These are phyloP conservation scores for Arachis hypogaea DNA, from an alignment of 306 rosid species.

Conservation along the genomic window DNA sequence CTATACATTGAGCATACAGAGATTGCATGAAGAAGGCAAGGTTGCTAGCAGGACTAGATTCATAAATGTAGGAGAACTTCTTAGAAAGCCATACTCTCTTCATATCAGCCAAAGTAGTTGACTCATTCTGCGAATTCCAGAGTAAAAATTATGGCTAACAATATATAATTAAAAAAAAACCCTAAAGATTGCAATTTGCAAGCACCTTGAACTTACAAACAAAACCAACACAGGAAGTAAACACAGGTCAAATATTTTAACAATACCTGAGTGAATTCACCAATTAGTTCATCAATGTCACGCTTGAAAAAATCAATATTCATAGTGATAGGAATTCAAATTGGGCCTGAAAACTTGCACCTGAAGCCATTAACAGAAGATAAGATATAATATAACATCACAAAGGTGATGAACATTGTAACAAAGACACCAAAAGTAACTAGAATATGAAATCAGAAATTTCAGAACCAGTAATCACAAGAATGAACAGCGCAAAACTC, in stretches of 20 bases:
- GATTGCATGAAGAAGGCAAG: conserved; percentile 91
- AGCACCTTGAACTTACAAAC: not conserved
- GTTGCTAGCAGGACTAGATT: conserved; percentile 71
- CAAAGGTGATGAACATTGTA: not conserved
- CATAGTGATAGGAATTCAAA: conserved; percentile 45
- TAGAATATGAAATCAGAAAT: not conserved
- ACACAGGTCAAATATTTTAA: not conserved
- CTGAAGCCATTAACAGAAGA: not conserved
- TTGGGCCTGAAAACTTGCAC: conserved; percentile 16
- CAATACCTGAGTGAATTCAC: conserved; percentile 60
- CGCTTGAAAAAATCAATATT: conserved; percentile 53
- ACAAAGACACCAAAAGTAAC: conserved; percentile 1
- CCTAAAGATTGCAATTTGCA: no score
- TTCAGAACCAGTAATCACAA: no score
- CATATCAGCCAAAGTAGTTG: conserved; percentile 66
- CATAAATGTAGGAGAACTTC: conserved; percentile 79
- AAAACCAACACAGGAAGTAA: conserved; percentile 16
- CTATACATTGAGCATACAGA: conserved; percentile 73
- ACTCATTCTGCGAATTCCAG: conserved; percentile 52
- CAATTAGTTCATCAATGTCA: conserved; percentile 80
- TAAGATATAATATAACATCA: not conserved
- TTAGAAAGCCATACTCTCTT: conserved; percentile 80
- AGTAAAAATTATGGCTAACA: no score
- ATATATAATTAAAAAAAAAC: conserved; percentile 2
- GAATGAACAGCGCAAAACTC: no score